These are phyloP conservation scores for Phytophthora megakarya DNA, from an alignment of 352 stramenopile genomes.

Conservation along the genomic window DNA sequence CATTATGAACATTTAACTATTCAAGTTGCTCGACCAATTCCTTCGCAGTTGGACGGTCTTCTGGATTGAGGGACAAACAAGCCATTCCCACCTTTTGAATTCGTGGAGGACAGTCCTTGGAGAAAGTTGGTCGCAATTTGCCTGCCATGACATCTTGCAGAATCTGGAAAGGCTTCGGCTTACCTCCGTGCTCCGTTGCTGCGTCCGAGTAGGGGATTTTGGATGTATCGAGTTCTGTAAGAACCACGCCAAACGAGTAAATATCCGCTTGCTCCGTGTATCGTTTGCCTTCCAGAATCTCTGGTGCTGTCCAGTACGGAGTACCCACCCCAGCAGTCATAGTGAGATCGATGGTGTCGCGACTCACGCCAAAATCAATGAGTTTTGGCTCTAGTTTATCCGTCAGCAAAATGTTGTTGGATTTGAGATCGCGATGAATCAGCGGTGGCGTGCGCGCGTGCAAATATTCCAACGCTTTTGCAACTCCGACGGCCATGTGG, in stretches of 20 bases:
- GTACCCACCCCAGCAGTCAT: slow-evolving; percentile 80
- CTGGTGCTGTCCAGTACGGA: slow-evolving; percentile 80
- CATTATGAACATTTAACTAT: background rate
- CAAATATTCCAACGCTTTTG: slow-evolving; percentile 39
- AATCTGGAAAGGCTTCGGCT: slow-evolving; percentile 47
- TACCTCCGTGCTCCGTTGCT: slow-evolving; percentile 12
- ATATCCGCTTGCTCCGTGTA: slow-evolving; percentile 72
- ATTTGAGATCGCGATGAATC: slow-evolving; percentile 43
- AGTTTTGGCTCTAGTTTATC: slow-evolving; percentile 65
- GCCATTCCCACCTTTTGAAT: slow-evolving; percentile 29
- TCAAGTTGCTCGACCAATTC: slow-evolving; percentile 26
- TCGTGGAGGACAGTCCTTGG: slow-evolving; percentile 38
- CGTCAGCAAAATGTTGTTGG: slow-evolving; percentile 81
- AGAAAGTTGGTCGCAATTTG: slow-evolving; percentile 52
- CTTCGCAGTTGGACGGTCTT: slow-evolving; percentile 10
- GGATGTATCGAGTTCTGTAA: slow-evolving; percentile 48
- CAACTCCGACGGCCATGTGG: slow-evolving; percentile 51
- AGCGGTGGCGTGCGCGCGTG: slow-evolving; percentile 28
- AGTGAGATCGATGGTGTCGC: slow-evolving; percentile 15
- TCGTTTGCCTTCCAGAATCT: slow-evolving; percentile 60
- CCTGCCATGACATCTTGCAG: slow-evolving; percentile 48
- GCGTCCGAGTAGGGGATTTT: slow-evolving; percentile 40
- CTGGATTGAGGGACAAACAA: slow-evolving; percentile 14
- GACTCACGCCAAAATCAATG: slow-evolving; percentile 86
- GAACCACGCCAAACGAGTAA: slow-evolving; percentile 72